These are phyloP conservation scores for Cladosporium phlei DNA, from an alignment of 2,329 filamentous ascomycete species.

Conservation along the genomic window DNA sequence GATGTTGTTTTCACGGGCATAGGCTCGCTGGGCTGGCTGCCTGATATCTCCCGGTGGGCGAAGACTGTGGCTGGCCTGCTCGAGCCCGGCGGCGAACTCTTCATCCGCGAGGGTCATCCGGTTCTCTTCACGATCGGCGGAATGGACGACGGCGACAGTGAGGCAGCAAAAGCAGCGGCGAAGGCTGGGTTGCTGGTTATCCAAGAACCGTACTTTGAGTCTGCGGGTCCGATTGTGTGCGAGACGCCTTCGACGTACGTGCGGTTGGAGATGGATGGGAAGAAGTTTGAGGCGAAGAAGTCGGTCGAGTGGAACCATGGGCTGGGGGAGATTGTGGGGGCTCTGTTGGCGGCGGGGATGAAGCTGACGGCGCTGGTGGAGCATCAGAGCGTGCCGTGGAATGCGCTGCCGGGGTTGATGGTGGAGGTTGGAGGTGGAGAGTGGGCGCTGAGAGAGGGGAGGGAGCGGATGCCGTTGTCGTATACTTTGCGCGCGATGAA, in stretches of 20 bases:
- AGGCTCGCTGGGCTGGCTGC: constrained; percentile 21
- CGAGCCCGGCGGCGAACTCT: constrained; percentile 17
- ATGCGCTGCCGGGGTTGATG: constrained; percentile 20
- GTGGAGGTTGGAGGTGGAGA: constrained; percentile 14
- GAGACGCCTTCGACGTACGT: constrained; percentile 17
- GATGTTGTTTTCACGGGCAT: constrained; percentile 23
- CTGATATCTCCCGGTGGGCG: constrained; percentile 19
- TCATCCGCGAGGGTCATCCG: constrained; percentile 22
- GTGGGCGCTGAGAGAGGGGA: constrained; percentile 11
- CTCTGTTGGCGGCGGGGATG: constrained; percentile 19
- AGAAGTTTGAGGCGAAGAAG: constrained; percentile 14
- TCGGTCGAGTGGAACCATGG: constrained; percentile 22
- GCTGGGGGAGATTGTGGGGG: constrained; percentile 20
- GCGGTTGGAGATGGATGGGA: constrained; percentile 7
- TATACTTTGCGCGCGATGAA: constrained; percentile 16
- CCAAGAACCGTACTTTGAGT: constrained; percentile 21
- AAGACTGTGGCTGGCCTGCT: constrained; percentile 14
- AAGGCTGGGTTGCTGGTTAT: background rate
- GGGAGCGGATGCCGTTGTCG: constrained; percentile 14
- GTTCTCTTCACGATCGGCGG: no score
- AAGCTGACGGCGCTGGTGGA: constrained; percentile 18
- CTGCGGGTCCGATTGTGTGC: constrained; percentile 11
- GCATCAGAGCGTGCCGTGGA: constrained; percentile 20
- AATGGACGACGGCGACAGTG: no score
- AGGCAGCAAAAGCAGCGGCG: no score